Conservation (phyloP, 2,329 filamentous ascomycete genomes). For the Westerdykella aurantiaca region DNA sequence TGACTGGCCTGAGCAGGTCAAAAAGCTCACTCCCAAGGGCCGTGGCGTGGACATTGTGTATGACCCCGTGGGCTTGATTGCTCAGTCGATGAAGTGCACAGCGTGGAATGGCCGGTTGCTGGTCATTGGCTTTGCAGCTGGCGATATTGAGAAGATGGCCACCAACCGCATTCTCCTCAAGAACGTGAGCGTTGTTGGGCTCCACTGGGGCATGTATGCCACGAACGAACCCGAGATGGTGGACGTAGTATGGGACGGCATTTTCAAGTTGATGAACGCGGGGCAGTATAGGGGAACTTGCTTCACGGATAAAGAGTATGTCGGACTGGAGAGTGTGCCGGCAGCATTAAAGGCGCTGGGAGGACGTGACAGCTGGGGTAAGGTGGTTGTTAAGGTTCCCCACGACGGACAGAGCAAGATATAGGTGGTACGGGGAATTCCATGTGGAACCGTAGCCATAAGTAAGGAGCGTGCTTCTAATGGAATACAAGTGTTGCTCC, state of each 20-base stretch:
- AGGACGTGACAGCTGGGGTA: conserved; percentile 83
- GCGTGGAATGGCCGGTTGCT: conserved; percentile 88
- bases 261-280: conserved; percentile 69
- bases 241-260: conserved; percentile 70
- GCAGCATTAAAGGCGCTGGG: conserved; percentile 72
- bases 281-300: conserved; percentile 78
- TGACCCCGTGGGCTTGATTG: conserved; percentile 87
- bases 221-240: conserved; percentile 66
- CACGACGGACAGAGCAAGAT: conserved; percentile 46
- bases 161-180: conserved; percentile 90
- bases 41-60: conserved; percentile 86
- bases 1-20: conserved; percentile 62
- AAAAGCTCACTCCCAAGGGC: conserved; percentile 67
- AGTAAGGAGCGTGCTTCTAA: no score
- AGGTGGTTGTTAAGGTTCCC: conserved; percentile 83
- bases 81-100: conserved; percentile 81
- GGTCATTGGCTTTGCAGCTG: conserved; percentile 83
- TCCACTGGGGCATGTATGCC: conserved; percentile 87
- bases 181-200: conserved; percentile 82
- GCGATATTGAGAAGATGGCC: conserved; percentile 82
- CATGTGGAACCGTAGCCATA: no score
- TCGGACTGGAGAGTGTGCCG: conserved; percentile 73
- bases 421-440: conserved; percentile 4
- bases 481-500: no score
- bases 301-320: conserved; percentile 75